These are phyloP conservation scores for Pugionium dolabratum DNA, from an alignment of 345 rosid genomes.

Conservation along the genomic window DNA sequence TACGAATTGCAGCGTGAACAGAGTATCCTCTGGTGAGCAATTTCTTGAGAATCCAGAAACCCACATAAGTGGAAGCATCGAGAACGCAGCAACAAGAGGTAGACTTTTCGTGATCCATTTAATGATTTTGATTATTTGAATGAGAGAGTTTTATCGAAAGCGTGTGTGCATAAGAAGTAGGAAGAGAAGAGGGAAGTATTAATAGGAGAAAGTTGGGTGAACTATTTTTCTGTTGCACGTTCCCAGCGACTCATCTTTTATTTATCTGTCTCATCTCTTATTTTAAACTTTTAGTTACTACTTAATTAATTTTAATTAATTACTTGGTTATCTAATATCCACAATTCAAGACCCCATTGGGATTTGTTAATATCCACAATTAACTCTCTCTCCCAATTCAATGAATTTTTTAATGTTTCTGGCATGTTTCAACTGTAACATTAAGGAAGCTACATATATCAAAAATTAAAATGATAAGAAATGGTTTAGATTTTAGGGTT, in stretches of 20 bases:
- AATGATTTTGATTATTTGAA: background rate
- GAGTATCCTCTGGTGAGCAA: constrained; percentile 67
- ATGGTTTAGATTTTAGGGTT: too few species aligned
- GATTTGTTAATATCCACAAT: too few species aligned
- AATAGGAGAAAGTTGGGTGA: constrained; percentile 73
- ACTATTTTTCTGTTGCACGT: constrained; percentile 60
- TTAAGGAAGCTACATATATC: too few species aligned
- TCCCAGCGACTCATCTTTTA: constrained; percentile 56
- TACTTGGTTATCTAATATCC: background rate
- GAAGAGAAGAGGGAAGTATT: constrained; percentile 33
- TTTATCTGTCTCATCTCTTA: constrained; percentile 27
- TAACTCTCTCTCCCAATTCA: too few species aligned
- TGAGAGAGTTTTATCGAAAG: constrained; percentile 20
- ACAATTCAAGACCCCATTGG: background rate
- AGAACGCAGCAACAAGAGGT: constrained; percentile 65
- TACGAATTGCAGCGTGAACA: constrained; percentile 78
- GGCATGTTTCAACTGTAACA: too few species aligned
- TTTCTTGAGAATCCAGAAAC: constrained; percentile 85
- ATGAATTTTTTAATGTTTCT: too few species aligned
- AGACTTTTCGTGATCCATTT: constrained; percentile 48
- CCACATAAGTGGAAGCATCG: constrained; percentile 84
- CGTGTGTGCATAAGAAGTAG: constrained; percentile 15
- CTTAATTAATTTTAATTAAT: constrained; percentile 3
- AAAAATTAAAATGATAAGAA: too few species aligned
- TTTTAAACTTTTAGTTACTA: background rate